phyloP scores from a whole-genome alignment of 192 early-diverging fungal species.

The Coemansia sp. region DNA sequence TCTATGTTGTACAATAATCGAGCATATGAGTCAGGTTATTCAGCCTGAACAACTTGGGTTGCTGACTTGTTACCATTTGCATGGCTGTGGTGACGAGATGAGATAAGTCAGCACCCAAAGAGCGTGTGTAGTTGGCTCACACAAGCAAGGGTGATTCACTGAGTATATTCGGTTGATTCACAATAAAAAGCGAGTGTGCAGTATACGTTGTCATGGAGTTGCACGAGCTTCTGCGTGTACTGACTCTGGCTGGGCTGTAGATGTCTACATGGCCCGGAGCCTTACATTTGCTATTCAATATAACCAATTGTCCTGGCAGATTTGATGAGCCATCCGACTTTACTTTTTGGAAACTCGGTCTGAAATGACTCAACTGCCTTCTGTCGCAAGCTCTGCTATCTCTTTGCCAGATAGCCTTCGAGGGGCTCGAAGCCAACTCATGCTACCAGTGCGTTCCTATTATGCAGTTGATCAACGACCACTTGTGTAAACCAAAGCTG shows the following conservation, averaged over 20 bases:
- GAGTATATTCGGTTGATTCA: too few relatives aligned
- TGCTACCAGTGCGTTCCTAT: not conserved
- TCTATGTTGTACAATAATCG: too few relatives aligned
- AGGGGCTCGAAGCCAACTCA: not conserved
- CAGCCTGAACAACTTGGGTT: too few relatives aligned
- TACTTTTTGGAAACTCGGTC: rapidly evolving
- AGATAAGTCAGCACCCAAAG: too few relatives aligned
- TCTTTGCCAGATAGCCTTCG: not conserved
- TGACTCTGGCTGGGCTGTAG: not conserved
- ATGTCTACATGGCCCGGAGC: not conserved
- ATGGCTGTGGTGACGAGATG: too few relatives aligned
- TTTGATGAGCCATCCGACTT: too few relatives aligned
- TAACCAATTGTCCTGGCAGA: not conserved
- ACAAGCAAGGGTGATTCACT: too few relatives aligned
- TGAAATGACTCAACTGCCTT: not conserved
- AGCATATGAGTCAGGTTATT: too few relatives aligned
- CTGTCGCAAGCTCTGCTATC: not conserved
- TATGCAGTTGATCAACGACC: not conserved
- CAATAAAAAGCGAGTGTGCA: too few relatives aligned
- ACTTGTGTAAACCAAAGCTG: not conserved
- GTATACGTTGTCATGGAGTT: too few relatives aligned
- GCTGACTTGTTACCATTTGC: too few relatives aligned
- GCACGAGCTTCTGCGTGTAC: not conserved
- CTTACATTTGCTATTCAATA: not conserved
- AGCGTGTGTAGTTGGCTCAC: too few relatives aligned